Evolutionary conservation across 306 rosid species (phyloP).

Genomic region (Inga laurina): DNA sequence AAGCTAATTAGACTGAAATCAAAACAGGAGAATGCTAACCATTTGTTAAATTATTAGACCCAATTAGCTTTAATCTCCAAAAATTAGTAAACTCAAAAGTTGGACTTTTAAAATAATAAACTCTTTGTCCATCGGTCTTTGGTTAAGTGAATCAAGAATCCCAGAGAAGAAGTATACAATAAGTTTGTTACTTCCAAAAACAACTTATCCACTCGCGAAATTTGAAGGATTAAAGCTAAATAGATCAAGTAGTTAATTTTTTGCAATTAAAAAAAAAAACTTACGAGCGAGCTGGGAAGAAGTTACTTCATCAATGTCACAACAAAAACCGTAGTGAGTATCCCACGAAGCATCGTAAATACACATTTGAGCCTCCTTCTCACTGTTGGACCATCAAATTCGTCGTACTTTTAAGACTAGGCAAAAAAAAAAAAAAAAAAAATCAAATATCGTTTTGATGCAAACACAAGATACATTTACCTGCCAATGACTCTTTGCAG

Average conservation of each 20-base stretch:
- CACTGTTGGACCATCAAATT: conserved; percentile 48
- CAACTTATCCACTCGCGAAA: not conserved
- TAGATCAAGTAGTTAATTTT: not conserved
- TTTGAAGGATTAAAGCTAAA: not conserved
- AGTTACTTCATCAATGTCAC: conserved; percentile 68
- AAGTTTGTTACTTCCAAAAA: not conserved
- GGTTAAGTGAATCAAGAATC: not conserved
- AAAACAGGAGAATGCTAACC: not conserved
- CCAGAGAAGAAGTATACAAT: not conserved
- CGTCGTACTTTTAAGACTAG: conserved; percentile 15
- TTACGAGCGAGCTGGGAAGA: conserved; percentile 65
- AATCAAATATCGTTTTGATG: not conserved
- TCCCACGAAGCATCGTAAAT: conserved; percentile 78
- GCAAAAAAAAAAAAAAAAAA: not conserved
- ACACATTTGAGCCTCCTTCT: conserved; percentile 81
- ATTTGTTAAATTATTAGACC: not conserved
- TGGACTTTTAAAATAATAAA: not conserved
- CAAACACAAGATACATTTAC: conserved; percentile 37
- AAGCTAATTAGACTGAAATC: conserved; percentile 13
- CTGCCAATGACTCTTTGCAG: conserved; percentile 61
- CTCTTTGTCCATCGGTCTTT: not conserved
- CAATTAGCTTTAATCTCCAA: not conserved
- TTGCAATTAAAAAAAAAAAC: not conserved
- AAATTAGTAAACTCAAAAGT: not conserved
- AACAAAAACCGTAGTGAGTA: conserved; percentile 70